Evolutionary conservation across 2,329 filamentous ascomycete genomes (phyloP), one percentile per base, ranked within the genome.

Genomic region (Byssothecium circinans): DNA sequence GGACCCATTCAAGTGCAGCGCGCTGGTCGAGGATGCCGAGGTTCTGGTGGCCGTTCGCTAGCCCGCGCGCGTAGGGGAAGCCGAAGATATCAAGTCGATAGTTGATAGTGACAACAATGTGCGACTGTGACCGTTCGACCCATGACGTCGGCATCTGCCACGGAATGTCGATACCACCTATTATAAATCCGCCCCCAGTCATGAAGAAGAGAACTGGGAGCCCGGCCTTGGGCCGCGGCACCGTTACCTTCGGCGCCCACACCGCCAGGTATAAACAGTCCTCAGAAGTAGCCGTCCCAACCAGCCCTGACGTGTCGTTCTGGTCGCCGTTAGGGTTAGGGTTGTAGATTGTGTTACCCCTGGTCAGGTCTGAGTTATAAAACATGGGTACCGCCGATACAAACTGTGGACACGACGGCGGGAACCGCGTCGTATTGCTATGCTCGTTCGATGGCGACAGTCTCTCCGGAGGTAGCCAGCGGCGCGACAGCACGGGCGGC

Each of bases 201-300:
- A 78, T 65, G 59, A 74, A 78, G 17, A 78, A 68, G 0, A 73
- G 57, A 1, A 78, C 76, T 1, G 76, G 75, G 4, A 75, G 56
- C 8, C 33, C 33, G 15, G 11, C 33, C 0, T 62, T 18, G 46
- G 53, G 15, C 4, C n/a, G 29, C 2, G 32, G 14, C 2, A 52
- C 53, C 3, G 60, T 60, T 1, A 58, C 53, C 2, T 62, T 48
- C 8, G 73, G 73, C 4, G 73, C 62, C 74, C 74, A 78, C 17
- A 79, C 58, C 18, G 72, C 72, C 5, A 77, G 54, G 23, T 69
- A 71, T 15, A 79, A 58, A 48, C 76, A 79, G 54, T 78, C 75
- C 52, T 76, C 74, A 2, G 53, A 57, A 7, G 53, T 54, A 23
- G 39, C 50, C 20, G 34, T 44, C 2, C 48, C 50, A 10, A 49